These are phyloP conservation scores for Aspergillus bertholletiae DNA, from an alignment of 495 filamentous ascomycete genomes.

Conservation along the genomic window DNA sequence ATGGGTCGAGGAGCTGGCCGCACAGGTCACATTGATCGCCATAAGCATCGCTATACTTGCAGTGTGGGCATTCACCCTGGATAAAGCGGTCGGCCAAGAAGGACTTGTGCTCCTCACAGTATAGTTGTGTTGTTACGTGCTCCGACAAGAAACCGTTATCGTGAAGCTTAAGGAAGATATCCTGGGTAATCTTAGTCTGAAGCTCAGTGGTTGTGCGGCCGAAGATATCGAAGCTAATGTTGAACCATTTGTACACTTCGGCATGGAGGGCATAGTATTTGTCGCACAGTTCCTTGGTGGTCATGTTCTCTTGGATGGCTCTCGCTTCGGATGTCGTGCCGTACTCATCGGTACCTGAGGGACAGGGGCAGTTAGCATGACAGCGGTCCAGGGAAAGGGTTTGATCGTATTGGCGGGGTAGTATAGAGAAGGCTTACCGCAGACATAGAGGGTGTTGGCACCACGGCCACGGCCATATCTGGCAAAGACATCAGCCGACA, in stretches of 20 bases:
- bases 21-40: conserved; percentile 90
- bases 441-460: conserved; percentile 3
- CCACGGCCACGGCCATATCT: conserved; percentile 3
- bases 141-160: conserved; percentile 81
- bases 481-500: conserved; percentile 77
- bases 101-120: conserved; percentile 75
- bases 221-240: conserved; percentile 81
- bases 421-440: neutral
- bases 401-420: neutral
- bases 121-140: conserved; percentile 73
- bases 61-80: conserved; percentile 82
- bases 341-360: conserved; percentile 70
- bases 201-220: conserved; percentile 76
- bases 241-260: conserved; percentile 85
- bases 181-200: conserved; percentile 85
- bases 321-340: conserved; percentile 88
- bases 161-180: conserved; percentile 75
- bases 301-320: conserved; percentile 63
- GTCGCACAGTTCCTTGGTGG: conserved; percentile 70
- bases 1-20: conserved; percentile 73
- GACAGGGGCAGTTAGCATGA: conserved; percentile 47
- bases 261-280: conserved; percentile 84
- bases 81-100: conserved; percentile 94
- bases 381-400: neutral
- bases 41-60: conserved; percentile 74